These are phyloP conservation scores for Salvia miltiorrhiza DNA, from an alignment of 257 asterid species.

Conservation along the genomic window DNA sequence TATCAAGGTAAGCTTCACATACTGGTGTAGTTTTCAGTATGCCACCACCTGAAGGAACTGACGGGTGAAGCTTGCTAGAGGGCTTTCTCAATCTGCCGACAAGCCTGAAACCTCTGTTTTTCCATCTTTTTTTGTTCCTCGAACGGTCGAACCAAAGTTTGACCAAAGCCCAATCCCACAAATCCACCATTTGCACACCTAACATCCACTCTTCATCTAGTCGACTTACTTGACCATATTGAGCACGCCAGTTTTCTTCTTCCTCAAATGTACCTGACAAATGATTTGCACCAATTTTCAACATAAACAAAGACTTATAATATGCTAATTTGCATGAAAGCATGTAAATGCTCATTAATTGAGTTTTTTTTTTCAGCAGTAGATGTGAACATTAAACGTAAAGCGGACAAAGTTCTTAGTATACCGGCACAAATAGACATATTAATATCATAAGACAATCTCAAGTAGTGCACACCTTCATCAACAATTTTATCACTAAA, in stretches of 20 bases:
- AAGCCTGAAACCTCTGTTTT: constrained; percentile 52
- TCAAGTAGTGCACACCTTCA: constrained; percentile 47
- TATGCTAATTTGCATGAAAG: background rate
- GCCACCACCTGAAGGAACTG: constrained; percentile 64
- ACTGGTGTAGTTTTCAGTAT: constrained; percentile 79
- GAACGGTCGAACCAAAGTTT: no score
- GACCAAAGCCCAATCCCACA: constrained; percentile 94
- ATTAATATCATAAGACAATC: background rate
- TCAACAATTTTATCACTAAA: constrained; percentile 36
- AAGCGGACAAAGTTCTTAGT: background rate
- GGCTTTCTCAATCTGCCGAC: constrained; percentile 68
- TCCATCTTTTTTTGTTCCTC: constrained; percentile 53
- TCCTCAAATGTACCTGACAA: constrained; percentile 60
- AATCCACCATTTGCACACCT: constrained; percentile 53
- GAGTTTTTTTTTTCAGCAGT: no score
- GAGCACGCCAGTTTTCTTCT: constrained; percentile 93
- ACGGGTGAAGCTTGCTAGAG: constrained; percentile 76
- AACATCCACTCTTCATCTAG: constrained; percentile 44
- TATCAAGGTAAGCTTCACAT: constrained; percentile 72
- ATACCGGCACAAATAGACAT: background rate
- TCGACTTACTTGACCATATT: constrained; percentile 84
- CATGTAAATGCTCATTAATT: no score
- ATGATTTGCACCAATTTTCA: no score
- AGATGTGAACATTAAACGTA: background rate
- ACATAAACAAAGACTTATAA: no score